A percentile compares a stretch with the other conserved stretches of the same genome.
phyloP scores from a whole-genome alignment of 225 moss, liverwort and hornwort species.

The Anthoceros angustus region DNA sequence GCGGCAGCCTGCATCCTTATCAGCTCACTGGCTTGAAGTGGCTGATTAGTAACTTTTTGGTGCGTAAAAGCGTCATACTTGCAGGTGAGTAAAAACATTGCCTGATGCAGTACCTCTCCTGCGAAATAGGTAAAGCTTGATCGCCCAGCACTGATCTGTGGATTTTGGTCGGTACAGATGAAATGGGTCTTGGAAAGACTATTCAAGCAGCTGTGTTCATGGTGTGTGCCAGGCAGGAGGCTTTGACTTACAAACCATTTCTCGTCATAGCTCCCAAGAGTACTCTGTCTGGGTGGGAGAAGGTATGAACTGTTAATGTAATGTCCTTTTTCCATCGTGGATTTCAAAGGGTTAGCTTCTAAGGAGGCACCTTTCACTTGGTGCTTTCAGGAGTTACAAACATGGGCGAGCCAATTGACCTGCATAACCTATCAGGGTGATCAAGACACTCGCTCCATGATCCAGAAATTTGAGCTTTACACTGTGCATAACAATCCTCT shows the following conservation, averaged over 20 bases:
- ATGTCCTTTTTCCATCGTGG: neutral
- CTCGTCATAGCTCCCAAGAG: conserved; percentile 80
- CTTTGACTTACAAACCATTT: conserved; percentile 42
- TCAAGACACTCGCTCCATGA: conserved; percentile 47
- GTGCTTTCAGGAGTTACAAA: conserved; percentile 45
- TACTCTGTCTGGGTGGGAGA: conserved; percentile 73
- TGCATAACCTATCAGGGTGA: conserved; percentile 64
- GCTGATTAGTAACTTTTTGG: conserved; percentile 54
- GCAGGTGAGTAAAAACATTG: conserved; percentile 37
- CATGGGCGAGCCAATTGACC: conserved; percentile 54
- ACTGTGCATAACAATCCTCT: conserved; percentile 29
- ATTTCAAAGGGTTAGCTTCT: neutral
- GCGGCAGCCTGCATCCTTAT: conserved; percentile 50
- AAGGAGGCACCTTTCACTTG: neutral
- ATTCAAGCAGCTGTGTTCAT: conserved; percentile 67
- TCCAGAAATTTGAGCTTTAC: conserved; percentile 52
- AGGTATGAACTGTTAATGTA: conserved; percentile 28
- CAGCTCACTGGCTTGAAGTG: conserved; percentile 66
- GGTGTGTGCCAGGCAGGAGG: conserved; percentile 54
- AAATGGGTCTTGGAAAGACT: conserved; percentile 91
- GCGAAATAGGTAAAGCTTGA: neutral
- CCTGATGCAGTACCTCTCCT: neutral
- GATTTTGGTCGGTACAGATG: conserved; percentile 29
- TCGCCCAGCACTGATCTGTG: neutral
- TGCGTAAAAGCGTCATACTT: conserved; percentile 52